A percentile compares a stretch with the other conserved stretches of the same genome.
Conservation (phyloP, 2,329 filamentous ascomycete species). For the Fusarium sp. region DNA sequence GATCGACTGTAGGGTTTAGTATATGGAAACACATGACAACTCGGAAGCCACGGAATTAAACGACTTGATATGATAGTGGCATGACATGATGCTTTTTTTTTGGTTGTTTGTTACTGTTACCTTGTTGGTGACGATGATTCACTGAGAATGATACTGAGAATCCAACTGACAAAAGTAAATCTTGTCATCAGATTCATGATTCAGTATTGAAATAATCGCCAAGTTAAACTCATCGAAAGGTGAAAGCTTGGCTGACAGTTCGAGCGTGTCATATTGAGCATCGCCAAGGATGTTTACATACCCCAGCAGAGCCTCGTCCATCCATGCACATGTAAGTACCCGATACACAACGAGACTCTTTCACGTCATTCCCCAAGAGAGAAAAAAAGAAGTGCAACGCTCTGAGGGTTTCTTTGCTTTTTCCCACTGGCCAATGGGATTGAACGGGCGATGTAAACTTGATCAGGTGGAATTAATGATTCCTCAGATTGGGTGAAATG, state of each 20-base stretch:
- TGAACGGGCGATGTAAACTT: not conserved
- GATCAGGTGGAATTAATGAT: not conserved
- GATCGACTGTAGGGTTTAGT: conserved; percentile 28
- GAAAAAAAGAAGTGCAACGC: conserved; percentile 2
- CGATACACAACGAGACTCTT: conserved; percentile 10
- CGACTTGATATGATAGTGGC: conserved; percentile 4
- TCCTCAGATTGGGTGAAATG: not conserved
- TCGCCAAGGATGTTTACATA: conserved; percentile 7
- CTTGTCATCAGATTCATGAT: not conserved
- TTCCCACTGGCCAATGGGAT: conserved; percentile 18
- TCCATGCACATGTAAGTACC: conserved; percentile 11
- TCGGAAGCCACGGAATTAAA: conserved; percentile 21
- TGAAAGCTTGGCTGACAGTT: conserved; percentile 9
- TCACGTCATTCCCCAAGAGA: conserved; percentile 13
- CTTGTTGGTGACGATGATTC: not conserved
- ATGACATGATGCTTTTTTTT: conserved; percentile 8
- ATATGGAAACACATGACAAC: conserved; percentile 21
- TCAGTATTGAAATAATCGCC: not conserved
- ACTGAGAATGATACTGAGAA: not conserved
- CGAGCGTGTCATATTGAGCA: conserved; percentile 10
- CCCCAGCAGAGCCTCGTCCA: conserved; percentile 1
- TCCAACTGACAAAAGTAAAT: not conserved
- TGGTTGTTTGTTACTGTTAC: not conserved
- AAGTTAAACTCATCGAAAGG: not conserved
- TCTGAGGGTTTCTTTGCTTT: not conserved